These are phyloP conservation scores for Trichoderma sp. DNA, from an alignment of 2,329 filamentous ascomycete genomes.

Conservation along the genomic window DNA sequence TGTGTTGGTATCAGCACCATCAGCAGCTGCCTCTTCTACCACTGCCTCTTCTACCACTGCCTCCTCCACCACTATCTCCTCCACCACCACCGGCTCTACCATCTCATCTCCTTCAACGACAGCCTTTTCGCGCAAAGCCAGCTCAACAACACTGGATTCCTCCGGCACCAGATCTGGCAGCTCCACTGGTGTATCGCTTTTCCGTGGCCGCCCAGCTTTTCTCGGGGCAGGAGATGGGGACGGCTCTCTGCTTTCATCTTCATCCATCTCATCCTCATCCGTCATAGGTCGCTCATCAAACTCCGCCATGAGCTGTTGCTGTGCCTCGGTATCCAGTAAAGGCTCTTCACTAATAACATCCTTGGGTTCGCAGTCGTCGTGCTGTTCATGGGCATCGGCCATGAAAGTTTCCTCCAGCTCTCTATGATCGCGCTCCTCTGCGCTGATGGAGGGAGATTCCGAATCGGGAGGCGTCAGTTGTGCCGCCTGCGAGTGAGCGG, in stretches of 20 bases:
- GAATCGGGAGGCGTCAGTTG: constrained; percentile 9
- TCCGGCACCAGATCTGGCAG: background rate
- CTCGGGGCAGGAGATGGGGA: background rate
- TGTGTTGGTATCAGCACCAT: background rate
- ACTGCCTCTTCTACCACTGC: no score
- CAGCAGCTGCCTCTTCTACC: background rate
- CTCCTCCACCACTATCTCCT: background rate
- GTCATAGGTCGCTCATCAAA: background rate
- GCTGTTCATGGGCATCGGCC: background rate
- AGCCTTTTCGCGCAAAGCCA: background rate
- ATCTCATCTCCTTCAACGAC: background rate
- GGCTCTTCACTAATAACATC: background rate
- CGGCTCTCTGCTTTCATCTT: background rate
- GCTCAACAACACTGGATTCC: background rate
- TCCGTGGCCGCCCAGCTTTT: background rate
- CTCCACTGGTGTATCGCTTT: background rate
- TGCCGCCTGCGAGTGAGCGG: constrained; percentile 12
- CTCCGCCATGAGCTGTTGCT: constrained; percentile 10
- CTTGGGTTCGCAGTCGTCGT: background rate
- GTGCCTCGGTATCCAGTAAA: background rate
- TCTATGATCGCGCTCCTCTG: background rate
- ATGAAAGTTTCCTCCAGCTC: background rate
- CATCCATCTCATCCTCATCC: background rate
- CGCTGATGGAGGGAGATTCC: constrained; percentile 4
- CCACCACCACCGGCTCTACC: background rate